Evolutionary conservation across 805 yeast genomes (phyloP).

Genomic region (Metschnikowia matae): DNA sequence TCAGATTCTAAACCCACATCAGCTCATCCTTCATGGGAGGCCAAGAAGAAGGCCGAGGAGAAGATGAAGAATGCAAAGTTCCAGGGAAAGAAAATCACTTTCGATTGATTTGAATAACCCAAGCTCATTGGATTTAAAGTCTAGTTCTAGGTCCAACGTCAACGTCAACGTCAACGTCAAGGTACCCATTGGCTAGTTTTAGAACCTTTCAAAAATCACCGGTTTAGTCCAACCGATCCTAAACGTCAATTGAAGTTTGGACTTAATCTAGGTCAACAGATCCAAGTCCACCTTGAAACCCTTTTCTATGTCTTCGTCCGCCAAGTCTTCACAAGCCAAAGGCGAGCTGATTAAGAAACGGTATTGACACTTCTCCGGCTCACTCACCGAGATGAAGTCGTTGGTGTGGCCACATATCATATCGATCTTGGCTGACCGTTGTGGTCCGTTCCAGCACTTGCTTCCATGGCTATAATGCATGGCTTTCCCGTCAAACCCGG

Average conservation of each 20-base stretch:
- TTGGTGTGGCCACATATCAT: slow-evolving; percentile 63
- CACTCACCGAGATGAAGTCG: slow-evolving; percentile 63
- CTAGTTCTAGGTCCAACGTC: too few species aligned
- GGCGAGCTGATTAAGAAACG: slow-evolving; percentile 47
- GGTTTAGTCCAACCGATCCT: too few species aligned
- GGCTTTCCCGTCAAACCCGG: slow-evolving; percentile 25
- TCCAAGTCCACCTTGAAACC: slow-evolving; percentile 13
- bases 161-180: too few species aligned
- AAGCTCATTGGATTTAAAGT: too few species aligned
- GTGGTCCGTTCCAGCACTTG: slow-evolving; percentile 93
- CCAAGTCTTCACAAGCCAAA: slow-evolving; percentile 35
- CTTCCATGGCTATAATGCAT: slow-evolving; percentile 58
- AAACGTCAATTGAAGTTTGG: too few species aligned
- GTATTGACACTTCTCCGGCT: slow-evolving; percentile 87
- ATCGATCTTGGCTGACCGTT: slow-evolving; percentile 61
- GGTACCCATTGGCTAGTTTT: too few species aligned
- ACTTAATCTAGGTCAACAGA: not conserved
- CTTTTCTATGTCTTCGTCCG: slow-evolving; percentile 11
- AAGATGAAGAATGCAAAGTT: slow-evolving; percentile 62
- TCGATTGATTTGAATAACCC: slow-evolving; percentile 39
- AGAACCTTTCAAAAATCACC: too few species aligned
- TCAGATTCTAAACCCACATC: not conserved
- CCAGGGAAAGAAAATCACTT: slow-evolving; percentile 79
- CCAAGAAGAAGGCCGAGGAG: slow-evolving; percentile 72
- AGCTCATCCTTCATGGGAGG: slow-evolving; percentile 96